phyloP scores from a whole-genome alignment of 2,329 filamentous ascomycete species.

The Beauveria pseudobassiana region DNA sequence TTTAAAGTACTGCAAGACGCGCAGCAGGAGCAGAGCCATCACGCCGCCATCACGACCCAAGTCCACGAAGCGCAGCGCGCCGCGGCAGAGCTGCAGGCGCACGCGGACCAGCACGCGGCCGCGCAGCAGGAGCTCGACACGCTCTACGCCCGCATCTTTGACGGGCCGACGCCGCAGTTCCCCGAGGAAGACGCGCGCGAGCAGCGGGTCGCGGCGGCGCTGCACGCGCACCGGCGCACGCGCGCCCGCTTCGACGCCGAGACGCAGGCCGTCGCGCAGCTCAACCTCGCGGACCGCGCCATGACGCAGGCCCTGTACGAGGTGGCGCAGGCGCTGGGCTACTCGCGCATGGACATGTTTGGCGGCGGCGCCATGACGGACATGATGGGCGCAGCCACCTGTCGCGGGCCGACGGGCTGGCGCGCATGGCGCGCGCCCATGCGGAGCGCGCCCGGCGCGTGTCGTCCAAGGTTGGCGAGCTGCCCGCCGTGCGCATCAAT shows the following conservation, averaged over 20 bases:
- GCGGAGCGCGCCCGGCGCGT: constrained; percentile 32
- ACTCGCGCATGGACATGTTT: constrained; percentile 40
- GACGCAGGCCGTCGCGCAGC: constrained; percentile 30
- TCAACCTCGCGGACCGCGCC: constrained; percentile 30
- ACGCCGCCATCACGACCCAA: constrained; percentile 31
- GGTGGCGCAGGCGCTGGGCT: constrained; percentile 34
- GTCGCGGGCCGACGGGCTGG: constrained; percentile 35
- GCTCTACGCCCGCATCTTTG: constrained; percentile 47
- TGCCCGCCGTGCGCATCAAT: constrained; percentile 36
- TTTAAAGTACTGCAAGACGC: constrained; percentile 43
- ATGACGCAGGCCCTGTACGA: constrained; percentile 28
- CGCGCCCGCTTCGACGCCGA: constrained; percentile 32
- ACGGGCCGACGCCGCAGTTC: constrained; percentile 42
- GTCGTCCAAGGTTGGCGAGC: constrained; percentile 31
- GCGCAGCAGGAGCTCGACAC: constrained; percentile 41
- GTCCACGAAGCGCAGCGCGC: constrained; percentile 32
- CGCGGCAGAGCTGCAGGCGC: constrained; percentile 27
- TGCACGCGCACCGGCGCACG: constrained; percentile 30
- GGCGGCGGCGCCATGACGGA: constrained; percentile 40
- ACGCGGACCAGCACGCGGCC: constrained; percentile 27
- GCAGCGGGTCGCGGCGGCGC: constrained; percentile 24
- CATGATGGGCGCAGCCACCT: constrained; percentile 46
- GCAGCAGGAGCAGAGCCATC: constrained; percentile 34
- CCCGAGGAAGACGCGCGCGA: constrained; percentile 46
- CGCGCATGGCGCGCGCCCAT: constrained; percentile 32